phyloP scores from a whole-genome alignment of 2,329 filamentous ascomycete genomes.

The Nothophoma quercina region DNA sequence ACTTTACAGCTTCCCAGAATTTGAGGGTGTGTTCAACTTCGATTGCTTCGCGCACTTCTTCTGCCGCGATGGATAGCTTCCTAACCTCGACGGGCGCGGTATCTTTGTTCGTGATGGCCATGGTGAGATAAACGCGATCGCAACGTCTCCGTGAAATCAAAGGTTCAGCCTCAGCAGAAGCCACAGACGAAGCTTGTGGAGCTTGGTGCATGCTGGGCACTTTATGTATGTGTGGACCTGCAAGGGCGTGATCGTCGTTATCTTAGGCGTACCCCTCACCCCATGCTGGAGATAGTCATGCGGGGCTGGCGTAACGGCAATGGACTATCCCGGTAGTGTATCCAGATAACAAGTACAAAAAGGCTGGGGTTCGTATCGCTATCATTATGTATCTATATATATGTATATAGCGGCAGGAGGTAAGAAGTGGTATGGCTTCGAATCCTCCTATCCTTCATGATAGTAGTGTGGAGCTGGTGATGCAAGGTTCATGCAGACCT shows the following conservation, averaged over 20 bases:
- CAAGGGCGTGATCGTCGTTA: conserved; percentile 13
- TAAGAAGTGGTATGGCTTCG: too few species aligned
- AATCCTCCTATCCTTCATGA: too few species aligned
- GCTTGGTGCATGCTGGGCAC: conserved; percentile 13
- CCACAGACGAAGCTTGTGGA: conserved; percentile 4
- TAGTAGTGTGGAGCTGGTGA: too few species aligned
- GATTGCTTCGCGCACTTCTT: conserved; percentile 45
- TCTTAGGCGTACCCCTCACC: conserved; percentile 12
- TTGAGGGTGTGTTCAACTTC: conserved; percentile 46
- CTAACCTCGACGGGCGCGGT: conserved; percentile 6
- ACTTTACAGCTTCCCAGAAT: conserved; percentile 50
- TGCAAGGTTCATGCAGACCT: too few species aligned
- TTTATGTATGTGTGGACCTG: conserved; percentile 6
- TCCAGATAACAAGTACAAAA: conserved; percentile 6
- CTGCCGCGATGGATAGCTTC: conserved; percentile 21
- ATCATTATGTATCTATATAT: too few species aligned
- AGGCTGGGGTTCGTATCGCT: too few species aligned
- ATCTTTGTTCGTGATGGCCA: conserved; percentile 10
- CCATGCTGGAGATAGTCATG: conserved; percentile 11
- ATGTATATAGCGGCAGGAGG: too few species aligned
- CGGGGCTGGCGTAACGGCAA: conserved; percentile 7
- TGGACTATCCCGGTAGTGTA: conserved; percentile 1
- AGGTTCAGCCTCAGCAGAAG: not conserved
- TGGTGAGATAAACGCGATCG: conserved; percentile 3
- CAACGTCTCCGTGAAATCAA: not conserved